phyloP scores from a whole-genome alignment of 129 eudicot species.

The sunflower (Helianthus annuus) region DNA sequence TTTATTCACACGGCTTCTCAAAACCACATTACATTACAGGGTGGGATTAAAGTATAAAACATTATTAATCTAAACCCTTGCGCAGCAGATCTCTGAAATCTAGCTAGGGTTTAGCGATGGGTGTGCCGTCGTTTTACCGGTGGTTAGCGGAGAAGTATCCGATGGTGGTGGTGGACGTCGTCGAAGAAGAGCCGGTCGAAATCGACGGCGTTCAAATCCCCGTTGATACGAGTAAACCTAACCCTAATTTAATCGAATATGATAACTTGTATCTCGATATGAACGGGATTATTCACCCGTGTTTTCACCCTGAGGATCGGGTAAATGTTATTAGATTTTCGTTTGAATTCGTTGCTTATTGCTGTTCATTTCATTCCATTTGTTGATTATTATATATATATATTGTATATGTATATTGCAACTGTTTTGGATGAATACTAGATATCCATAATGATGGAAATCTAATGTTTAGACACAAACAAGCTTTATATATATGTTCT shows the following conservation, averaged over 20 bases:
- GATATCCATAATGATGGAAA: too few relatives aligned
- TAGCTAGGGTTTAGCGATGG: conserved; percentile 50
- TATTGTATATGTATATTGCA: not conserved
- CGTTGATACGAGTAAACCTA: conserved; percentile 80
- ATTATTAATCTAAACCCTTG: not conserved
- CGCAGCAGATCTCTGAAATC: not conserved
- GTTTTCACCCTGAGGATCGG: conserved; percentile 96
- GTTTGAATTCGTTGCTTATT: not conserved
- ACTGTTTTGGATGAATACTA: too few relatives aligned
- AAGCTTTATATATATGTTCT: too few relatives aligned
- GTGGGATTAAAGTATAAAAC: not conserved
- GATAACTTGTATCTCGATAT: conserved; percentile 92
- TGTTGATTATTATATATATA: not conserved
- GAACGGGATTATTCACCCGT: conserved; percentile 98
- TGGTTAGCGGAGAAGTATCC: conserved; percentile 99
- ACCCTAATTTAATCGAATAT: conserved; percentile 78
- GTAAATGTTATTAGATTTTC: conserved; percentile 29
- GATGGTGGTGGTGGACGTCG: conserved; percentile 68
- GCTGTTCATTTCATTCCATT: not conserved
- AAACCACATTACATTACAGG: not conserved
- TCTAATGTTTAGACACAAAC: too few relatives aligned
- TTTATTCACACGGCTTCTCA: too few relatives aligned
- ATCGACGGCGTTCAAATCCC: conserved; percentile 75
- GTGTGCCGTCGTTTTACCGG: conserved; percentile 94
- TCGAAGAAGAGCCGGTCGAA: conserved; percentile 74